Evolutionary conservation across 768 basidiomycete species (phyloP).

Genomic region (Candolleomyces aberdarensis): DNA sequence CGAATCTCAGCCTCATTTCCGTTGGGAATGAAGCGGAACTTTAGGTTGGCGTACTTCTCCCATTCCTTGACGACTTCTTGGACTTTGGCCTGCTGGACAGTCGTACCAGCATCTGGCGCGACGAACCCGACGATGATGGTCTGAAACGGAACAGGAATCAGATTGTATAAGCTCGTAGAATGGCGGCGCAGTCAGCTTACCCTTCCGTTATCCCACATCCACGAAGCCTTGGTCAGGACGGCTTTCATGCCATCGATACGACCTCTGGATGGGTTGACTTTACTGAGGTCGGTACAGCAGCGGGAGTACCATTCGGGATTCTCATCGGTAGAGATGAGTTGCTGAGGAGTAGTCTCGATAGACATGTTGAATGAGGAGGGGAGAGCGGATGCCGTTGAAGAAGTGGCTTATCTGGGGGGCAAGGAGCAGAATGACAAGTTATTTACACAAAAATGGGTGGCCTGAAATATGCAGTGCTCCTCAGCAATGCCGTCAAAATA

Average conservation of each 20-base stretch:
- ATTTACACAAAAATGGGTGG: no score
- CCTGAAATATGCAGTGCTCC: no score
- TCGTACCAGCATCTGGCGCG: not conserved
- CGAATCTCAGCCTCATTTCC: constrained; percentile 4
- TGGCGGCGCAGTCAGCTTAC: not conserved
- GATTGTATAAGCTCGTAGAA: not conserved
- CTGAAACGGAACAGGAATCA: not conserved
- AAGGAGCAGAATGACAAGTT: no score
- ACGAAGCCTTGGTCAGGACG: not conserved
- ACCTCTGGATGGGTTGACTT: not conserved
- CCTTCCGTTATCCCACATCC: constrained; percentile 6
- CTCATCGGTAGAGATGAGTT: not conserved
- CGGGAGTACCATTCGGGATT: not conserved
- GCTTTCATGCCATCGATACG: constrained; percentile 6
- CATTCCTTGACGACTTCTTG: constrained; percentile 13
- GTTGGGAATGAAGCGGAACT: constrained; percentile 4
- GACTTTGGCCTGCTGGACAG: constrained; percentile 10
- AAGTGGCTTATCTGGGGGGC: not conserved
- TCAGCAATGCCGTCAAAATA: no score
- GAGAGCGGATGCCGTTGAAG: no score
- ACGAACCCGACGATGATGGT: constrained; percentile 4
- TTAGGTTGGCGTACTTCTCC: constrained; percentile 14
- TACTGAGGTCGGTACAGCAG: not conserved
- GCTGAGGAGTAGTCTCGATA: not conserved
- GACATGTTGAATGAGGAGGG: no score